Conservation (phyloP, 148 eudicot species). For the Mesembryanthemum crystallinum region DNA sequence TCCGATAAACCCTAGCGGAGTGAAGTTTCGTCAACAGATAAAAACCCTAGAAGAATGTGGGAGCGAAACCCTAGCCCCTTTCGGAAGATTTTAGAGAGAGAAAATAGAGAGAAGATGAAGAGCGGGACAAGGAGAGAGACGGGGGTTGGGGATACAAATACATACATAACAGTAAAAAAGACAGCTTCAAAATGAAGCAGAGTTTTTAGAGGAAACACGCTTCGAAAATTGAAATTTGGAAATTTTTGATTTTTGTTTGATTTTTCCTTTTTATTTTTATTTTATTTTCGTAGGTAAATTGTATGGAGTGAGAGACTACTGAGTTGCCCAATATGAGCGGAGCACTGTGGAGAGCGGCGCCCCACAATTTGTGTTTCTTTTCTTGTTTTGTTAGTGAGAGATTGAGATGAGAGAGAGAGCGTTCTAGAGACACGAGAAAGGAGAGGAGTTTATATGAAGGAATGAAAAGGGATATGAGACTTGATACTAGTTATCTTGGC, state of each 20-base stretch:
- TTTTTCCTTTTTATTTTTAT: background rate
- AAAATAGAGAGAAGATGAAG: slow-evolving; percentile 15
- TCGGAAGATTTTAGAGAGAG: slow-evolving; percentile 22
- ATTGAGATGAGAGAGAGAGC: background rate
- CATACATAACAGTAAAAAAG: slow-evolving; percentile 17
- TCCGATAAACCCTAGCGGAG: slow-evolving; percentile 33
- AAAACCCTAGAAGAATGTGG: background rate
- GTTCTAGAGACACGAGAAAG: slow-evolving; percentile 7
- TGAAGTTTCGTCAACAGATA: too few species aligned
- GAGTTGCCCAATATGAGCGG: background rate
- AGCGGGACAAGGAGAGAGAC: slow-evolving; percentile 22
- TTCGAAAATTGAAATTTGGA: slow-evolving; percentile 19
- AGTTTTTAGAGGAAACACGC: slow-evolving; percentile 26
- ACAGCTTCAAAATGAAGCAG: slow-evolving; percentile 78
- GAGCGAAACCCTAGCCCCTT: slow-evolving; percentile 16
- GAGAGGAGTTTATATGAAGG: background rate
- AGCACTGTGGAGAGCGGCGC: too few species aligned
- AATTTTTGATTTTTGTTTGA: background rate
- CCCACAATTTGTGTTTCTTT: too few species aligned
- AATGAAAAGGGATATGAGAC: background rate
- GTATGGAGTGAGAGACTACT: background rate
- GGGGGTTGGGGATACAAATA: too few species aligned
- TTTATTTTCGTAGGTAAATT: background rate
- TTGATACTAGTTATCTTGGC: too few species aligned
- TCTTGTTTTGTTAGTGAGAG: too few species aligned